A percentile compares a stretch with the other conserved stretches of the same genome.
Conservation (phyloP, 176 grass and related monocot species). For the Secale cereale region DNA sequence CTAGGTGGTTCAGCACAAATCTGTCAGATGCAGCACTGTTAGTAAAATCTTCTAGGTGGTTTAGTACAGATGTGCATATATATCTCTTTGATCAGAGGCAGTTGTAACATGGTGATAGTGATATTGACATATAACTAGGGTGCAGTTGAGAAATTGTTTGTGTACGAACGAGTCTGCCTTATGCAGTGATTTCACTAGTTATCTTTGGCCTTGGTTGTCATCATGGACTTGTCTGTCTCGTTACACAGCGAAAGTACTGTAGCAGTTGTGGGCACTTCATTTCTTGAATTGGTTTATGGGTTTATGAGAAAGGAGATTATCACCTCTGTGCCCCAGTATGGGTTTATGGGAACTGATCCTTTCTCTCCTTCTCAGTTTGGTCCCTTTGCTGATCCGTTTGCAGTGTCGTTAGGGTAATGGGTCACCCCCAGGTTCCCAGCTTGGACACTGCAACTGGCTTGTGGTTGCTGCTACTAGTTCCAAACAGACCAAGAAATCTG, state of each 20-base stretch:
- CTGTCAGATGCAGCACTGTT: neutral
- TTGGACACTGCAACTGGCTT: no score
- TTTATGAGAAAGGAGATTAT: conserved; percentile 11
- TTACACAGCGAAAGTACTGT: conserved; percentile 2
- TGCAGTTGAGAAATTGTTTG: neutral
- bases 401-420: no score
- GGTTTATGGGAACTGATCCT: neutral
- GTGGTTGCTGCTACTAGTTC: no score
- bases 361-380: neutral
- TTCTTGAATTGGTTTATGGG: conserved; percentile 5
- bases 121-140: neutral
- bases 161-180: neutral
- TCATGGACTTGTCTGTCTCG: neutral
- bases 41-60: neutral
- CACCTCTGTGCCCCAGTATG: neutral
- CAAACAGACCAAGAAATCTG: no score
- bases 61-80: neutral
- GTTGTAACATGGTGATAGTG: neutral
- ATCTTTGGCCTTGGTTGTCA: neutral
- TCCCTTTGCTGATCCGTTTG: neutral
- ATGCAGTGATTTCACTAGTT: neutral
- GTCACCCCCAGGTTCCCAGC: no score
- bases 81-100: neutral
- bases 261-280: neutral
- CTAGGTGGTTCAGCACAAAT: neutral